A percentile compares a stretch with the other conserved stretches of the same genome.
These are phyloP conservation scores for Catenaria anguillulae DNA, from an alignment of 371 early-diverging fungal genomes.

Conservation along the genomic window DNA sequence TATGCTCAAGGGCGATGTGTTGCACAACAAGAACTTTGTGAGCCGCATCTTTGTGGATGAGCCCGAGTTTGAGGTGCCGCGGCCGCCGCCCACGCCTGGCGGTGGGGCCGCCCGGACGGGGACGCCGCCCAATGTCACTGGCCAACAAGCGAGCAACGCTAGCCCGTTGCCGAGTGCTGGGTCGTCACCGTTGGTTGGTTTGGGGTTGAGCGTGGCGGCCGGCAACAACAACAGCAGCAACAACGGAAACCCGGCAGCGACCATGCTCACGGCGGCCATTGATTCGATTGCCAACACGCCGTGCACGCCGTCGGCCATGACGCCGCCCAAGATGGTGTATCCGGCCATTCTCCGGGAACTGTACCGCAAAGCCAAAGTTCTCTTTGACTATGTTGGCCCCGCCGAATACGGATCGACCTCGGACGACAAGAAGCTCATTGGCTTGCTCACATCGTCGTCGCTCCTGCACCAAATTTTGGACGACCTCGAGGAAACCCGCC, in stretches of 20 bases:
- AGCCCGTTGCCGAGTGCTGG: too few relatives aligned
- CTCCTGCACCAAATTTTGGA: conserved; percentile 57
- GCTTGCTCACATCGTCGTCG: conserved; percentile 57
- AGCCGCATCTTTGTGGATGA: conserved; percentile 43
- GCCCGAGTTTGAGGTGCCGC: conserved; percentile 11
- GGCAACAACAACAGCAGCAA: too few relatives aligned
- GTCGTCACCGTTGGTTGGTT: too few relatives aligned
- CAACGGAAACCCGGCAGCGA: too few relatives aligned
- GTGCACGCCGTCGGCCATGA: too few relatives aligned
- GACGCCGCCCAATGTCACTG: too few relatives aligned
- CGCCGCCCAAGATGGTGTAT: neutral
- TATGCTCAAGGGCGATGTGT: conserved; percentile 84
- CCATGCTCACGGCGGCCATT: too few relatives aligned
- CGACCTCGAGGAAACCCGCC: conserved; percentile 47
- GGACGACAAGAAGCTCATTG: conserved; percentile 74
- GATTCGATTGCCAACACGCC: too few relatives aligned
- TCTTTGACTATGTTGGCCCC: conserved; percentile 88
- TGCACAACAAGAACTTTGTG: conserved; percentile 79
- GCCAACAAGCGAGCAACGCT: too few relatives aligned
- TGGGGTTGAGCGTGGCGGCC: too few relatives aligned
- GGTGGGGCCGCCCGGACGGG: neutral
- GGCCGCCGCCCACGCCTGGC: too few relatives aligned
- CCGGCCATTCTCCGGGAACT: conserved; percentile 36
- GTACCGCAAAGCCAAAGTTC: conserved; percentile 59
- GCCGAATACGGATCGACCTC: conserved; percentile 80